Base-by-base conservation (phyloP, 345 rosid species). In the Moringa oleifera region DNA sequence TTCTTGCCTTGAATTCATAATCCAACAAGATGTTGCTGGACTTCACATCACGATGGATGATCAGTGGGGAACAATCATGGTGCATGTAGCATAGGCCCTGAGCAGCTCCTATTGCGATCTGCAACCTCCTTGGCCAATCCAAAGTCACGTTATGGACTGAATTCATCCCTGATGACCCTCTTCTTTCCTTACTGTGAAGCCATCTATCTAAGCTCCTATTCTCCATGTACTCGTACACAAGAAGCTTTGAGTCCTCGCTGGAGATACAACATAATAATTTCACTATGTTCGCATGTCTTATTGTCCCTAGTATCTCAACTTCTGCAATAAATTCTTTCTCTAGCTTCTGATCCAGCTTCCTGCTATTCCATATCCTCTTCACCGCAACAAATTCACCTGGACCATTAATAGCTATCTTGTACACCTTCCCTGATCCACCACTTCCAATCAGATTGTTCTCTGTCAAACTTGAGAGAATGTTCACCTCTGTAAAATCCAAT, bases 351-450 rank as follows among this genome's bases (percentile, higher is more conserved):
- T 93, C 90, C 20, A 79, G 31, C 63, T 71, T 78, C 67, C 65
- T 76, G 52, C 23, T 72, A 25, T 66, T 84, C 94, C 95, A 85
- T 51, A 94, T 86, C 83, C 77, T 82, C 75, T 94, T 94, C 31
- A 94, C 99, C 7, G 99, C 99, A 16, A 94, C 84, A n/a, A 23
- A 77, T 22, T 83, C 71, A 15, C 83, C 92, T 0, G 77, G 54
- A 12, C 58, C 17, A n/a, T 72, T 78, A 54, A 74, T 31, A 2
- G 66, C 25, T 20, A 85, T 73, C 56, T 82, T 78, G 76, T 90
- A 90, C 22, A 94, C 94, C 69, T 90, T 87, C 19, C 97, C 99
- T 1, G 95, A 86, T 19, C 97, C 97, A 2, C 99, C 99, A 36
- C 90, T 86, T 52, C 99, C 99, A 5, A 94, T 80, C 73, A 88